Evolutionary conservation across 768 basidiomycete species (phyloP).

Genomic region (Tricholoma matsutake): DNA sequence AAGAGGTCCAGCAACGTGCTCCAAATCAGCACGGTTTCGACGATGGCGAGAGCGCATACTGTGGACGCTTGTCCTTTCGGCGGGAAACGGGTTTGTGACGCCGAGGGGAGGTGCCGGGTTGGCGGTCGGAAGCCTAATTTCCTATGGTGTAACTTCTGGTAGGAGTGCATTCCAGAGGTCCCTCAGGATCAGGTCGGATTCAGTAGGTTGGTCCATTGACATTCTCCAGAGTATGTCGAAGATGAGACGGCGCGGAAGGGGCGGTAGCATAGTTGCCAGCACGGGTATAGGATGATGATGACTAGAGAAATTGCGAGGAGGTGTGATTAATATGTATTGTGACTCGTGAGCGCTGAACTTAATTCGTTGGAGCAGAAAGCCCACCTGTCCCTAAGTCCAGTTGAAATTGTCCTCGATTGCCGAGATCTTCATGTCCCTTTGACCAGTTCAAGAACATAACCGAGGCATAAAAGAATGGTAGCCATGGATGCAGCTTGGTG

Average conservation of each 20-base stretch:
- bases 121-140: neutral
- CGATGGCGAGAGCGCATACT: neutral
- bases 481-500: constrained; percentile 2
- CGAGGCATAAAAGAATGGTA: neutral
- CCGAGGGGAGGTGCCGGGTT: neutral
- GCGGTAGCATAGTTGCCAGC: neutral
- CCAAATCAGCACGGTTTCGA: neutral
- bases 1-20: too few species aligned
- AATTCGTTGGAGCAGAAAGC: too few species aligned
- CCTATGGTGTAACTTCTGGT: neutral
- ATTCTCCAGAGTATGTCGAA: too few species aligned
- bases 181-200: neutral
- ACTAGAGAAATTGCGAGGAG: constrained; percentile 2
- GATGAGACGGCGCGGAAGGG: neutral
- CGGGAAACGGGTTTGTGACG: neutral
- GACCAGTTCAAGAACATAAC: constrained; percentile 5
- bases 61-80: neutral
- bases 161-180: constrained; percentile 2
- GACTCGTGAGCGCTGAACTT: too few species aligned
- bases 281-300: constrained; percentile 2
- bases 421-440: neutral
- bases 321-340: neutral
- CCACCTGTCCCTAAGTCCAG: constrained; percentile 2
- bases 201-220: neutral
- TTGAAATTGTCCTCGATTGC: neutral